Percentiles rank a stretch among this genome's conserved stretches.
Conservation (phyloP, 805 yeast species). For the Candida hungchunana region DNA sequence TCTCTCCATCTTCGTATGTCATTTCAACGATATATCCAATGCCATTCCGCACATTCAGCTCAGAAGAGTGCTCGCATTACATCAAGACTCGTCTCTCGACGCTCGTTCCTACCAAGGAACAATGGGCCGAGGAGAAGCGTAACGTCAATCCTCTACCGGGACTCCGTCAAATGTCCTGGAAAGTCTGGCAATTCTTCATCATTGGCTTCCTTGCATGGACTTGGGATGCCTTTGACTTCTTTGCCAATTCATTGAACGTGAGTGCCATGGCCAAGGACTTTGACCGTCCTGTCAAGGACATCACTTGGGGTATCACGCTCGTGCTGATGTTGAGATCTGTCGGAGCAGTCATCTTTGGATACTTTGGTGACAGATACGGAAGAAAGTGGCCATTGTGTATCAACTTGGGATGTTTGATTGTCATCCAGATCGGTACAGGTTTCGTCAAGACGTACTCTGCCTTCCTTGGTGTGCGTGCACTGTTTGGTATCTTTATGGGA, state of each 20-base stretch:
- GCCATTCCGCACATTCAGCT: constrained; percentile 12
- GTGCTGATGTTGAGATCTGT: constrained; percentile 66
- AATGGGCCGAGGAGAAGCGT: constrained; percentile 32
- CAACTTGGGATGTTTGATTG: constrained; percentile 42
- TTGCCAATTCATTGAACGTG: constrained; percentile 51
- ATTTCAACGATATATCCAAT: constrained; percentile 4
- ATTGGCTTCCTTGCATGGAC: constrained; percentile 59
- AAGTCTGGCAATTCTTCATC: constrained; percentile 51
- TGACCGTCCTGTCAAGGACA: constrained; percentile 40
- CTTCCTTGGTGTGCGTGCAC: constrained; percentile 57
- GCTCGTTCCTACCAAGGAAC: constrained; percentile 43
- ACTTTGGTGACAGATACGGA: constrained; percentile 55
- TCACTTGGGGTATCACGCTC: constrained; percentile 57
- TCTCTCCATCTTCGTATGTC: no score
- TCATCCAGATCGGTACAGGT: constrained; percentile 60
- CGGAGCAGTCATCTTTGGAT: constrained; percentile 61
- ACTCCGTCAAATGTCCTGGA: constrained; percentile 41
- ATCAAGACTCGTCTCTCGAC: constrained; percentile 42
- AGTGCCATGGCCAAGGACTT: constrained; percentile 43
- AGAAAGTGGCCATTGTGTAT: constrained; percentile 53
- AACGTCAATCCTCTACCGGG: constrained; percentile 62
- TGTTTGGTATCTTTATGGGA: constrained; percentile 57
- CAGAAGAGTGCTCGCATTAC: constrained; percentile 12
- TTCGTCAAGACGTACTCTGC: constrained; percentile 52
- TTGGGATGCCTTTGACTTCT: constrained; percentile 64